Base-by-base conservation (phyloP, 139 green algal genomes). In the Tetraselmis striata region DNA sequence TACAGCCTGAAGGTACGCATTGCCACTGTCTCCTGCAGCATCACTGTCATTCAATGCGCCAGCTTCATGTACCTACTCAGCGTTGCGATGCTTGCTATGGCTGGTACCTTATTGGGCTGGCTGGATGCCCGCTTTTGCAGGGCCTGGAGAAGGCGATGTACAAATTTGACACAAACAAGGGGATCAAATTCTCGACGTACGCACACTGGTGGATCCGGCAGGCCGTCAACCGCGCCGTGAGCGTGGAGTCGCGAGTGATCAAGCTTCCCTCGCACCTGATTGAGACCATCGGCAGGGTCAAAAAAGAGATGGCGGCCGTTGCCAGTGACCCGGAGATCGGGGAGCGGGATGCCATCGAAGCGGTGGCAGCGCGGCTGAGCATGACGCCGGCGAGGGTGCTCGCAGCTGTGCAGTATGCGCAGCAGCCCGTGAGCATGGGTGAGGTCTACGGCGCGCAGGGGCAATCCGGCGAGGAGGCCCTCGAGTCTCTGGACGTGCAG, bases 131-230 rank as follows among this genome's bases (percentile, higher is more conserved):
- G 11, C 90, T 99, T 30, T 74, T 93, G 30, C 83, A 85, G 29
- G 94, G 92, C 75, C 89, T 98, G 32, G 94, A 98, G 83, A 97
- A 90, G 29, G 45, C 45, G 45, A 67, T 67, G 45, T 5, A 67
- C 11, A 67, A 93, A 89, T 99, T 98, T 88, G 95, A 99, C 78
- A 80, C 88, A 5, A 79, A 75, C 78, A 93, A 93, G 76, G 96
- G 96, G 30, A 98, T 96, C 91, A 96, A 97, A 84, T 97, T 99
- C 84, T 95, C 90, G 31, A 99, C 96, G 1, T 99, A 99, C 84
- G 96, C 93, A 18, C 92, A 98, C 82, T 99, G 95, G 96, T 99
- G 96, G 96, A 98, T 99, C 84, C 86, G 94, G 1, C 96, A 99
- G 90, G 83, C 87, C 1, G 77, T 96, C 27, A 91, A 85, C 0